Percentiles rank a stretch among this genome's conserved stretches.
These are phyloP conservation scores for Ensete glaucum DNA, from an alignment of 176 grass and related monocot genomes.

Conservation along the genomic window DNA sequence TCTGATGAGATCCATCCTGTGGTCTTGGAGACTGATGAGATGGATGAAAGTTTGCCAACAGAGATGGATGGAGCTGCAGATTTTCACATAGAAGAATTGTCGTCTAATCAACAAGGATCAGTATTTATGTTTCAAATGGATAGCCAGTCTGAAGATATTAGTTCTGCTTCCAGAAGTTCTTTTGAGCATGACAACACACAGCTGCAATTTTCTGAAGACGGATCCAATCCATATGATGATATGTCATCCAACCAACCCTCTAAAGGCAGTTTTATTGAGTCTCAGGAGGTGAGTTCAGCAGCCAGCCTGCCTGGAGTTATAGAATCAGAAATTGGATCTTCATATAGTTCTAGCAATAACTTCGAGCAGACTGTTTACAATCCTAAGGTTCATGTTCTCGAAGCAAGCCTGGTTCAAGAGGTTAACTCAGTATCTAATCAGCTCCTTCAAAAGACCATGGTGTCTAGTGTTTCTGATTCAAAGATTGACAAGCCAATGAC, in stretches of 20 bases:
- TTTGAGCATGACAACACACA: conserved; percentile 4
- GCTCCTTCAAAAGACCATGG: conserved; percentile 21
- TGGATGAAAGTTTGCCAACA: conserved; percentile 64
- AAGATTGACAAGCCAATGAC: conserved; percentile 4
- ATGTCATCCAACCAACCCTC: conserved; percentile 15
- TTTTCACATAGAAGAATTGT: conserved; percentile 42
- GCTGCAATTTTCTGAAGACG: conserved; percentile 6
- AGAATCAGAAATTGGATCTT: conserved; percentile 24
- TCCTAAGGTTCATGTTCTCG: conserved; percentile 45
- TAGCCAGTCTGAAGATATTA: conserved; percentile 23
- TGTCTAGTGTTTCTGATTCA: conserved; percentile 24
- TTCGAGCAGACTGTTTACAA: conserved; percentile 84
- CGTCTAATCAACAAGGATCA: conserved; percentile 24
- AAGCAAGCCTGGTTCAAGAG: conserved; percentile 38
- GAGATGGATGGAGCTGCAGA: conserved; percentile 66
- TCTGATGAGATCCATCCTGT: conserved; percentile 61
- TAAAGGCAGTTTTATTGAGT: conserved; percentile 14
- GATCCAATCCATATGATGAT: neutral
- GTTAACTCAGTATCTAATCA: conserved; percentile 29
- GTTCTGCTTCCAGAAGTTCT: neutral
- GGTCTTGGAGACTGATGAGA: conserved; percentile 33
- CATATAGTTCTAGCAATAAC: conserved; percentile 37
- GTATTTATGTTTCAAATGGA: conserved; percentile 17
- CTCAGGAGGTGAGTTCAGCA: conserved; percentile 18
- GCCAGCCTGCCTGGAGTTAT: conserved; percentile 14